Percentiles rank a stretch among this genome's conserved stretches.
phyloP scores from a whole-genome alignment of 2,329 filamentous ascomycete species.

The Apiospora malaysiana region DNA sequence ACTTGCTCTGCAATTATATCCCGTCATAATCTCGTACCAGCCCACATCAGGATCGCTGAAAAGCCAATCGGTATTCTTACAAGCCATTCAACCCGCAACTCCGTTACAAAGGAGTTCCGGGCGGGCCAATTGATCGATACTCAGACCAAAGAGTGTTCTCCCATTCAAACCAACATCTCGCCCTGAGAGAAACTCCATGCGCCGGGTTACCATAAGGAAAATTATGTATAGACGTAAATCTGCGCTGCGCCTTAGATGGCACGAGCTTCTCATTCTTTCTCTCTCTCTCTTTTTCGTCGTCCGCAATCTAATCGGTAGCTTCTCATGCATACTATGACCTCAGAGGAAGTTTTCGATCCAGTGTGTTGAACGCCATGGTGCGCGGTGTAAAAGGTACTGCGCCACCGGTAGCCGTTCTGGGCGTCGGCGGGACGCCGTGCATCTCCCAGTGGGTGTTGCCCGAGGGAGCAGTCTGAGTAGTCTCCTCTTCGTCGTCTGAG shows the following conservation, averaged over 20 bases:
- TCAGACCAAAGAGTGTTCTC: background rate
- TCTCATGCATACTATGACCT: background rate
- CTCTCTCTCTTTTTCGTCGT: background rate
- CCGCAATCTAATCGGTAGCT: background rate
- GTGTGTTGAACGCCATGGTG: conserved; percentile 70
- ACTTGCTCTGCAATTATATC: background rate
- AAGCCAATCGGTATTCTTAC: background rate
- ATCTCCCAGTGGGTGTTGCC: conserved; percentile 61
- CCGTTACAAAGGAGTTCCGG: background rate
- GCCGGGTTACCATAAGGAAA: background rate
- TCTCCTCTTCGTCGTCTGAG: conserved; percentile 42
- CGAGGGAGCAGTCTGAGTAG: conserved; percentile 43
- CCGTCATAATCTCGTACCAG: background rate
- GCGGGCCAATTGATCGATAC: background rate
- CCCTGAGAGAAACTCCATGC: background rate
- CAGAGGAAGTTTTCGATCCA: conserved; percentile 54
- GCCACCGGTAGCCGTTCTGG: conserved; percentile 32
- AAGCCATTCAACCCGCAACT: background rate
- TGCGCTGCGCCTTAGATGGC: background rate
- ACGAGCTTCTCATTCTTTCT: background rate
- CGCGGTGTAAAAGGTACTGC: conserved; percentile 65
- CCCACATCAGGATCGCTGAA: background rate
- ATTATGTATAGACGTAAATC: conserved; percentile 3
- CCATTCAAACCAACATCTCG: background rate
- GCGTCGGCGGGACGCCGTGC: conserved; percentile 53